Evolutionary conservation across 768 basidiomycete genomes (phyloP).

Genomic region (Tephrocybe sp.): DNA sequence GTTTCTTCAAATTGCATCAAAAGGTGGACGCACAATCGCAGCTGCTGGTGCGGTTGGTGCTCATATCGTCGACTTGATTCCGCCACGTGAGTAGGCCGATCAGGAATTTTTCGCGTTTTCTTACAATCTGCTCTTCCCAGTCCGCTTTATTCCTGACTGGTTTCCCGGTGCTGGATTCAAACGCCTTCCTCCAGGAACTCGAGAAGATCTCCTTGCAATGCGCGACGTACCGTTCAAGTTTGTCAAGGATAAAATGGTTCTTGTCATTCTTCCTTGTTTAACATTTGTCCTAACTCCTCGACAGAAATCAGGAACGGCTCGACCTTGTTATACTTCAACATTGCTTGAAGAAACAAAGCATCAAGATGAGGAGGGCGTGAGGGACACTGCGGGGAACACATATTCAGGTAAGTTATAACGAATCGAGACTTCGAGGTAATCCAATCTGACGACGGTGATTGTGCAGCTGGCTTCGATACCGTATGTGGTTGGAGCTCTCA

Average conservation of each 20-base stretch:
- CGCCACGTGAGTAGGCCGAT: background rate
- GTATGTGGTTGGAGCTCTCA: too few relatives aligned
- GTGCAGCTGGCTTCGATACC: too few relatives aligned
- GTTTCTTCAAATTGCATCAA: constrained; percentile 10
- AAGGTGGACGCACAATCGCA: background rate
- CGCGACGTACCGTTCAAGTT: constrained; percentile 16
- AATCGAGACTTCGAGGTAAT: background rate
- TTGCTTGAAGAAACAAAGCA: constrained; percentile 3
- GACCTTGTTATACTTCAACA: background rate
- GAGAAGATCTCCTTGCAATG: constrained; percentile 1
- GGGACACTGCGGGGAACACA: background rate
- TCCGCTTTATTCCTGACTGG: constrained; percentile 25
- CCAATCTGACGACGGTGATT: background rate
- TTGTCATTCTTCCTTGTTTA: background rate
- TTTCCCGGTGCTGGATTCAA: constrained; percentile 20
- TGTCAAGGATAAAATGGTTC: constrained; percentile 18
- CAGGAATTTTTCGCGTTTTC: background rate
- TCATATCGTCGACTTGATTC: constrained; percentile 1
- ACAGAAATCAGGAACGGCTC: constrained; percentile 2
- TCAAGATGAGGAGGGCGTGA: constrained; percentile 1
- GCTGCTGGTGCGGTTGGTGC: background rate
- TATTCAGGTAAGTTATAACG: background rate
- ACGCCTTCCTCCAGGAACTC: background rate
- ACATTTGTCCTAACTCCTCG: background rate
- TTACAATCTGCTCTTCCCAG: constrained; percentile 16